A percentile compares a stretch with the other conserved stretches of the same genome.
Conservation (phyloP, 2,329 filamentous ascomycete species). For the Lecanicillium sp. region DNA sequence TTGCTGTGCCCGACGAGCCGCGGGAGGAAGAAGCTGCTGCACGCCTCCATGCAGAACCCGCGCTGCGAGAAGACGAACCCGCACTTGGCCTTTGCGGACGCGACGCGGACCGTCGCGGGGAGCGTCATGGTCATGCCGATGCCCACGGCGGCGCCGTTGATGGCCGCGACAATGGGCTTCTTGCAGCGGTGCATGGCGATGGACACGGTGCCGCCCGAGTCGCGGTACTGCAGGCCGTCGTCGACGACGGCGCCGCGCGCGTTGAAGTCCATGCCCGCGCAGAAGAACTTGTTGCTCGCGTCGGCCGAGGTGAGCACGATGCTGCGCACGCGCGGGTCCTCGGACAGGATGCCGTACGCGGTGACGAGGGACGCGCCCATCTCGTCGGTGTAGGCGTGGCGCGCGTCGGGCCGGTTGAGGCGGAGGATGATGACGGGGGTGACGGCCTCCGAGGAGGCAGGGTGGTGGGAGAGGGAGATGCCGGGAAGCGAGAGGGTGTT, state of each 20-base stretch:
- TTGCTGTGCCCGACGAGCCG: conserved; percentile 59
- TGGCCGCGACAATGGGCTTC: conserved; percentile 53
- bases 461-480: conserved; percentile 44
- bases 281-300: conserved; percentile 44
- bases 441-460: conserved; percentile 42
- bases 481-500: conserved; percentile 35
- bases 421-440: conserved; percentile 59
- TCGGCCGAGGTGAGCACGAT: conserved; percentile 51
- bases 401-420: conserved; percentile 57
- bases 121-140: conserved; percentile 58
- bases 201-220: conserved; percentile 47
- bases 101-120: conserved; percentile 47
- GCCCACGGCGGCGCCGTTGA: conserved; percentile 55
- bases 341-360: conserved; percentile 45
- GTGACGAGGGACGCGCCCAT: conserved; percentile 57
- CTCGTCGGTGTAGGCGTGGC: conserved; percentile 62
- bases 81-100: conserved; percentile 54
- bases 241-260: conserved; percentile 21
- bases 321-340: conserved; percentile 47
- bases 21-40: conserved; percentile 65
- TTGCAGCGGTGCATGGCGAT: conserved; percentile 51
- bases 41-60: conserved; percentile 67
- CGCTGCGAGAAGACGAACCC: conserved; percentile 69
- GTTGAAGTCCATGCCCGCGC: conserved; percentile 52
- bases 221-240: conserved; percentile 30